Conservation (phyloP, 2,329 filamentous ascomycete species). For the Capronia americana region DNA sequence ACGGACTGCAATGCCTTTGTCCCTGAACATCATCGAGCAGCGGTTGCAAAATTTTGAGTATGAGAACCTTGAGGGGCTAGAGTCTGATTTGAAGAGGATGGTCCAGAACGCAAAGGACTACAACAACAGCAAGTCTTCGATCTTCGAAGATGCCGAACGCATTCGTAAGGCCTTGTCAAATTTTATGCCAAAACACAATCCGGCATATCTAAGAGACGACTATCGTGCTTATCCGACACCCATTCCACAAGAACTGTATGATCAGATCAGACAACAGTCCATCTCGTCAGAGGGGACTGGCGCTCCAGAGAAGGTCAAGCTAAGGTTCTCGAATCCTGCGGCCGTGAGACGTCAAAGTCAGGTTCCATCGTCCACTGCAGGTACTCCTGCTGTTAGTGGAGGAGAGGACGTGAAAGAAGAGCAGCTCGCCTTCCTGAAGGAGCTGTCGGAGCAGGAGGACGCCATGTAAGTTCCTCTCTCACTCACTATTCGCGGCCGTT, state of each 20-base stretch:
- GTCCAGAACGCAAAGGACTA: constrained; percentile 86
- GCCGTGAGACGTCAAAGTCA: constrained; percentile 32
- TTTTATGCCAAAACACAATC: constrained; percentile 85
- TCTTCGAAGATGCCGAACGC: constrained; percentile 84
- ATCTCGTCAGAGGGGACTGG: constrained; percentile 27
- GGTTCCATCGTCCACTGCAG: constrained; percentile 26
- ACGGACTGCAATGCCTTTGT: constrained; percentile 77
- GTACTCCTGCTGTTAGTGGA: constrained; percentile 11
- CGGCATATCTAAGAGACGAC: constrained; percentile 72
- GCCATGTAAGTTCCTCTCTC: constrained; percentile 26
- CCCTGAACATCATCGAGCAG: constrained; percentile 75
- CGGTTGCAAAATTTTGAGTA: constrained; percentile 76
- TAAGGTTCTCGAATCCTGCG: constrained; percentile 28
- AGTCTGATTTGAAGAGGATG: constrained; percentile 87
- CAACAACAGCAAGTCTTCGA: constrained; percentile 73
- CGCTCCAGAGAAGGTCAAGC: constrained; percentile 34
- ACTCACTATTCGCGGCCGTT: not conserved
- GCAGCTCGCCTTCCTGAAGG: constrained; percentile 34
- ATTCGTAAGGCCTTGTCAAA: constrained; percentile 85
- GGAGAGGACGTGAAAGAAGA: constrained; percentile 31
- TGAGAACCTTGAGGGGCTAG: constrained; percentile 72
- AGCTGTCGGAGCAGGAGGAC: constrained; percentile 31
- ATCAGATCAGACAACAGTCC: constrained; percentile 30
- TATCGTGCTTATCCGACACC: constrained; percentile 78
- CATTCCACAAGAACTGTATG: constrained; percentile 63